Conservation (phyloP, 108 stramenopile genomes). For the Stephanodiscus minutulus region DNA sequence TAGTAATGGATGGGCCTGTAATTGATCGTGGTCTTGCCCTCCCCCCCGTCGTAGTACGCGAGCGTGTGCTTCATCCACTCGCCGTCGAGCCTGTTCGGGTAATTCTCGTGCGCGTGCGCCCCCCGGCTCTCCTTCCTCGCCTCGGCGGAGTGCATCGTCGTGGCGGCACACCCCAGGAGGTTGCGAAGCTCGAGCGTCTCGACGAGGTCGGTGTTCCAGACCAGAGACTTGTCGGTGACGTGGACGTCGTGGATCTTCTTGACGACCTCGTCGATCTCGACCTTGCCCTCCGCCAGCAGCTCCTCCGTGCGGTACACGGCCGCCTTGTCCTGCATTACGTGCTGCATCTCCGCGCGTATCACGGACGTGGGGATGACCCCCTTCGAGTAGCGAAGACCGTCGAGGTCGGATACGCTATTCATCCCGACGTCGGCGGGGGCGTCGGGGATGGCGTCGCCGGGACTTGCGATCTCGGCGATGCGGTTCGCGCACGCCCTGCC, state of each 20-base stretch:
- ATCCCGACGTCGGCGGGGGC: conserved; percentile 83
- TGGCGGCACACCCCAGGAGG: conserved; percentile 91
- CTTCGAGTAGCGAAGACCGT: conserved; percentile 85
- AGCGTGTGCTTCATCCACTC: conserved; percentile 99
- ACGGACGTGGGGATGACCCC: conserved; percentile 86
- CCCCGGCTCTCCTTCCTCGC: conserved; percentile 96
- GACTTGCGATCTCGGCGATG: conserved; percentile 94
- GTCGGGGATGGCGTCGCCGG: conserved; percentile 82
- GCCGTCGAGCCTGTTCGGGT: conserved; percentile 92
- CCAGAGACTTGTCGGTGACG: conserved; percentile 93
- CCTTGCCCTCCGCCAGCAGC: conserved; percentile 80
- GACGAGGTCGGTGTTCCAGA: conserved; percentile 99
- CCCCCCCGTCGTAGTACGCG: conserved; percentile 91
- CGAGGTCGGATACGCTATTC: conserved; percentile 86
- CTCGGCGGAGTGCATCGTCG: conserved; percentile 98
- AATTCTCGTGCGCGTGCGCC: conserved; percentile 99
- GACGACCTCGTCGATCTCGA: conserved; percentile 90
- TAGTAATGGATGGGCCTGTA: conserved; percentile 96
- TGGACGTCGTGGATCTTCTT: conserved; percentile 84
- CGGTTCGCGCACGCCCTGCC: conserved; percentile 96
- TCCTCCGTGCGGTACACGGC: conserved; percentile 97
- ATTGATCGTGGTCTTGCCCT: conserved; percentile 83
- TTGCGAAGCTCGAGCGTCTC: conserved; percentile 95
- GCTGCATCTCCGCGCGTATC: conserved; percentile 93
- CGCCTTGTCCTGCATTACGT: conserved; percentile 98